A percentile compares a stretch with the other conserved stretches of the same genome.
These are phyloP conservation scores for Vararia minispora DNA, from an alignment of 768 basidiomycete species.

Conservation along the genomic window DNA sequence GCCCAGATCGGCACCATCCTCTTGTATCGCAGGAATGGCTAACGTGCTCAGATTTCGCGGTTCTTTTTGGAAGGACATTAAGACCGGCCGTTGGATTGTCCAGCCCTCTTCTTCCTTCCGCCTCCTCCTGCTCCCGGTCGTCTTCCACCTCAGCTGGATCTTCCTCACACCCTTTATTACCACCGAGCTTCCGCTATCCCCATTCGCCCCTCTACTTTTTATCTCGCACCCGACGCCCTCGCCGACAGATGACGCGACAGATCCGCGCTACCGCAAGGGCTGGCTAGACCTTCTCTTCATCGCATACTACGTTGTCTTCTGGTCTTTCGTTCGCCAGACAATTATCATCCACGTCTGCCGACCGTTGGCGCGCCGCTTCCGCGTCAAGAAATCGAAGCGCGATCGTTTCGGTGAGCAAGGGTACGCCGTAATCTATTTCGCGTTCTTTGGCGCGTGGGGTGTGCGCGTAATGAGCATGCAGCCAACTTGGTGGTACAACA, in stretches of 20 bases:
- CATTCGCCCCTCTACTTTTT: conserved; percentile 61
- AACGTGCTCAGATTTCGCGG: too few relatives aligned
- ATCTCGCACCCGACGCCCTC: conserved; percentile 52
- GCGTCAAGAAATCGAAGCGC: conserved; percentile 62
- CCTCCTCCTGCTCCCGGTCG: conserved; percentile 46
- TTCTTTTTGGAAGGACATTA: conserved; percentile 38
- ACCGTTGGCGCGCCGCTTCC: conserved; percentile 59
- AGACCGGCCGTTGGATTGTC: conserved; percentile 56
- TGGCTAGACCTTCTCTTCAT: conserved; percentile 72
- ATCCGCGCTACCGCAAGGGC: conserved; percentile 60
- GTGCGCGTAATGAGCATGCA: conserved; percentile 69
- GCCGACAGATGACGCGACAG: conserved; percentile 30
- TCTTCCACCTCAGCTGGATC: conserved; percentile 59
- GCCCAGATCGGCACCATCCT: too few relatives aligned
- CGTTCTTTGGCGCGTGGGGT: conserved; percentile 61
- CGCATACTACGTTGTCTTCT: conserved; percentile 76
- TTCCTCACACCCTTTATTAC: conserved; percentile 36
- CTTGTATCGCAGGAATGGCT: too few relatives aligned
- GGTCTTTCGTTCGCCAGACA: conserved; percentile 76
- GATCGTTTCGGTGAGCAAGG: conserved; percentile 87
- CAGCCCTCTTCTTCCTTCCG: conserved; percentile 59
- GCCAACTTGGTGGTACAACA: conserved; percentile 81
- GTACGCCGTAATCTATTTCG: conserved; percentile 79
- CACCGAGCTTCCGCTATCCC: conserved; percentile 43
- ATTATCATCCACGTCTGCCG: conserved; percentile 52